These are phyloP conservation scores for Peronospora belbahrii DNA, from an alignment of 352 stramenopile genomes.

Conservation along the genomic window DNA sequence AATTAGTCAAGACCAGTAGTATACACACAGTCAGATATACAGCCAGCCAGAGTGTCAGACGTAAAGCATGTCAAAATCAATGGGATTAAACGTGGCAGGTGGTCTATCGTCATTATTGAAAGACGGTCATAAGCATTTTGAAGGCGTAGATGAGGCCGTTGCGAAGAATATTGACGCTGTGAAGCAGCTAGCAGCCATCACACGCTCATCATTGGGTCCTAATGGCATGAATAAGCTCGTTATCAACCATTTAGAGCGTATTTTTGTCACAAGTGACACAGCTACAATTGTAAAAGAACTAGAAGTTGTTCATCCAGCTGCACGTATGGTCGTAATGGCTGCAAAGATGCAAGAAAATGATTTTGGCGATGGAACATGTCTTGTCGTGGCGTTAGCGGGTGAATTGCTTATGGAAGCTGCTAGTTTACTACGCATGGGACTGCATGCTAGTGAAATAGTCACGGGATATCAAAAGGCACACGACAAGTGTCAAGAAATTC, in stretches of 20 bases:
- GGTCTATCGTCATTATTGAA: conserved; percentile 97
- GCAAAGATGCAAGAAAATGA: conserved; percentile 98
- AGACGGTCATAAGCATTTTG: conserved; percentile 94
- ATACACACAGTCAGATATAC: too few relatives aligned
- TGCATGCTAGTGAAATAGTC: conserved; percentile 97
- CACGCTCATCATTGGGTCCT: conserved; percentile 94
- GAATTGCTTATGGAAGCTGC: conserved; percentile 95
- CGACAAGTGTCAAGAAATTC: conserved; percentile 88
- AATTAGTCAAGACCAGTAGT: too few relatives aligned
- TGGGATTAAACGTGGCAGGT: conserved; percentile 93
- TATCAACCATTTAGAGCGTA: conserved; percentile 99
- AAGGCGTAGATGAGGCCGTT: conserved; percentile 92
- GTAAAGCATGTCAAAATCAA: conserved; percentile 89
- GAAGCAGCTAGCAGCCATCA: conserved; percentile 96
- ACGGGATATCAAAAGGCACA: conserved; percentile 95
- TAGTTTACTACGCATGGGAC: conserved; percentile 95
- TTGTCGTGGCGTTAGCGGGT: conserved; percentile 95
- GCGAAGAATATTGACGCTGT: conserved; percentile 98
- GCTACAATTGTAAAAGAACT: conserved; percentile 99
- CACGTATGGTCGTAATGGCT: conserved; percentile 97
- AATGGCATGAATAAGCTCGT: conserved; percentile 99
- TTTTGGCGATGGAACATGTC: conserved; percentile 93
- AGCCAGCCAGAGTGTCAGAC: too few relatives aligned
- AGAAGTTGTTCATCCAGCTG: conserved; percentile 97
- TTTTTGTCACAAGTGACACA: conserved; percentile 98